phyloP scores from a whole-genome alignment of 176 grass and related monocot species.

The Avena eriantha region DNA sequence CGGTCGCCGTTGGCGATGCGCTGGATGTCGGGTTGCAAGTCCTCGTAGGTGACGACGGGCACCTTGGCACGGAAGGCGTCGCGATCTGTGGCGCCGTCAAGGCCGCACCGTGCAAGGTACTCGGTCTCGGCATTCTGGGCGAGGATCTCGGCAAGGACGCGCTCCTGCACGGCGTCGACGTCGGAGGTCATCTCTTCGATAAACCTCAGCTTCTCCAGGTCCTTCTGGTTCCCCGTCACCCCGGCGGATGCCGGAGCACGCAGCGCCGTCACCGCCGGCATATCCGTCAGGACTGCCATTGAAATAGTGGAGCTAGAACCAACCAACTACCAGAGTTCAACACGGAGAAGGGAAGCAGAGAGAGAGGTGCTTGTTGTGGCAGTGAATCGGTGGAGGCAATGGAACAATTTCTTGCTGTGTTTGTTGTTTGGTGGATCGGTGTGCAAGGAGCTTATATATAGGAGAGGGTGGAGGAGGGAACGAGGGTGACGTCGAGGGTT shows the following conservation, averaged over 20 bases:
- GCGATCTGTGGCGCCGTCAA: slow-evolving; percentile 58
- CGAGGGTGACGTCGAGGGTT: slow-evolving; percentile 62
- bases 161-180: slow-evolving; percentile 55
- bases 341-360: slow-evolving; percentile 19
- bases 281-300: slow-evolving; percentile 75
- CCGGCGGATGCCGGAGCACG: neutral
- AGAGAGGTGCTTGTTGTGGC: no score
- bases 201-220: slow-evolving; percentile 63
- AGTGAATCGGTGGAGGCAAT: neutral
- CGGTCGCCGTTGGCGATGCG: slow-evolving; percentile 78
- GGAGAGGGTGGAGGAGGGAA: slow-evolving; percentile 26
- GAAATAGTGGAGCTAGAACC: neutral
- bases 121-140: slow-evolving; percentile 55
- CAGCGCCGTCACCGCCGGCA: slow-evolving; percentile 47
- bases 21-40: slow-evolving; percentile 71
- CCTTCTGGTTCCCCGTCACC: slow-evolving; percentile 23
- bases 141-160: slow-evolving; percentile 67
- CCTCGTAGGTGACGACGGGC: slow-evolving; percentile 78
- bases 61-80: slow-evolving; percentile 55
- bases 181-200: slow-evolving; percentile 72
- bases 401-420: neutral
- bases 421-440: neutral
- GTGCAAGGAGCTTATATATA: slow-evolving; percentile 50
- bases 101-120: slow-evolving; percentile 62
- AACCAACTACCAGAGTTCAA: neutral